These are phyloP conservation scores for Erodium moschatum DNA, from an alignment of 441 rosid species.

Conservation along the genomic window DNA sequence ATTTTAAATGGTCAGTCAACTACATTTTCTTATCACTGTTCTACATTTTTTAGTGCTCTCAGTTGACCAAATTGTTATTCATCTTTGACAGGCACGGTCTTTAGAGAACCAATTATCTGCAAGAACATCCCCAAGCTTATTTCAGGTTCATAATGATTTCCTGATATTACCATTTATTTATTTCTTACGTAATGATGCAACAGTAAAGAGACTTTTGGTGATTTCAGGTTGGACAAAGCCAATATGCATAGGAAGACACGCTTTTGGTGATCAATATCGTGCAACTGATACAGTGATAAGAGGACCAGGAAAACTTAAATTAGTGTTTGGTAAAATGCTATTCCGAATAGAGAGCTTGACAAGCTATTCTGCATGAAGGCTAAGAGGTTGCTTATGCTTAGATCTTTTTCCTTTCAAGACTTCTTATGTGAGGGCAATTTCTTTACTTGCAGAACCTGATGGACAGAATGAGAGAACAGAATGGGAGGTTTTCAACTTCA, in stretches of 20 bases:
- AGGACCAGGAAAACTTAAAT: slow-evolving; percentile 66
- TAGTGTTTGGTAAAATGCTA: slow-evolving; percentile 27
- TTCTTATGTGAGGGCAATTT: not conserved
- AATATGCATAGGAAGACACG: slow-evolving; percentile 95
- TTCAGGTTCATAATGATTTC: slow-evolving; percentile 36
- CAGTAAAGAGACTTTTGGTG: not conserved
- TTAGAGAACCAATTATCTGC: slow-evolving; percentile 88
- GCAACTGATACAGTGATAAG: slow-evolving; percentile 65
- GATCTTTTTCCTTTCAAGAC: not conserved
- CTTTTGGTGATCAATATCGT: slow-evolving; percentile 86
- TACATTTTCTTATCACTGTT: not conserved
- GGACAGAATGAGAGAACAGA: slow-evolving; percentile 16
- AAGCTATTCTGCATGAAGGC: not conserved
- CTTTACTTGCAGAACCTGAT: slow-evolving; percentile 19
- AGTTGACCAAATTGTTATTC: slow-evolving; percentile 17
- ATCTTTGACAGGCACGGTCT: slow-evolving; percentile 62
- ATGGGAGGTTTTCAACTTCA: slow-evolving; percentile 19
- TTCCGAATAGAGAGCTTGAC: slow-evolving; percentile 2
- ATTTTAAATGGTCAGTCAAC: slow-evolving; percentile 58
- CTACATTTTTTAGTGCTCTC: not conserved
- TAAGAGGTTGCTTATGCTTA: not conserved
- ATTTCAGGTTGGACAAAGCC: slow-evolving; percentile 84
- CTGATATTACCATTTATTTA: not conserved
- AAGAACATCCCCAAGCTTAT: slow-evolving; percentile 70
- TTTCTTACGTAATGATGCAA: slow-evolving; percentile 6